phyloP scores from a whole-genome alignment of 164 flowering plant genomes.

The Buxus sempervirens region DNA sequence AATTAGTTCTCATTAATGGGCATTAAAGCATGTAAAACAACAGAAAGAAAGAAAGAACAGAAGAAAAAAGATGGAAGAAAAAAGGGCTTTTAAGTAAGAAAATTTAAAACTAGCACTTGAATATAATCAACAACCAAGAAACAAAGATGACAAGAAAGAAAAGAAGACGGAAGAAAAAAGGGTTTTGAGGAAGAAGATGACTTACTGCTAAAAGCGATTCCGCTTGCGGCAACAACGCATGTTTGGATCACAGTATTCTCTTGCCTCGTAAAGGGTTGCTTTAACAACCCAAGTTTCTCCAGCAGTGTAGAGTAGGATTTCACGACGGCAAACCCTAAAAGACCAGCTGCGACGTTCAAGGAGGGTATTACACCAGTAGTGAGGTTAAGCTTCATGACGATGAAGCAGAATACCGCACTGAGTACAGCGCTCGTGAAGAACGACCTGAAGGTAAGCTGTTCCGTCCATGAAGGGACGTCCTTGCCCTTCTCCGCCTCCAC shows the following conservation, averaged over 20 bases:
- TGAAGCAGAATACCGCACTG: conserved; percentile 47
- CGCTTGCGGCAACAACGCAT: conserved; percentile 63
- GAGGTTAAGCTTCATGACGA: conserved; percentile 57
- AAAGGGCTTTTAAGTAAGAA: too few relatives aligned
- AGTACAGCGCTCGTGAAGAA: conserved; percentile 37
- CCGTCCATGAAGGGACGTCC: conserved; percentile 45
- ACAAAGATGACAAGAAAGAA: too few relatives aligned
- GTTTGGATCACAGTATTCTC: conserved; percentile 81
- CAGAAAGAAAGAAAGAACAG: too few relatives aligned
- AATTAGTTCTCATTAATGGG: too few relatives aligned
- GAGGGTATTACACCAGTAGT: conserved; percentile 72
- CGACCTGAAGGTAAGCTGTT: conserved; percentile 50
- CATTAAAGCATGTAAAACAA: too few relatives aligned
- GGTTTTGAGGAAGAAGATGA: background rate
- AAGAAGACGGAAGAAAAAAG: too few relatives aligned
- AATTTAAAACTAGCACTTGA: too few relatives aligned
- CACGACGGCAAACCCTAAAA: conserved; percentile 52
- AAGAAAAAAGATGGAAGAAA: too few relatives aligned
- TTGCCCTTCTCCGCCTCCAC: conserved; percentile 16
- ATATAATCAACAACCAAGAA: too few relatives aligned
- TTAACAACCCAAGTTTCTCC: conserved; percentile 28
- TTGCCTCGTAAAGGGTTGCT: conserved; percentile 65
- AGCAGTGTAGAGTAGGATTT: conserved; percentile 41
- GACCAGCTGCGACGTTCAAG: conserved; percentile 64
- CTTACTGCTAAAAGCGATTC: conserved; percentile 68